phyloP scores from a whole-genome alignment of 2,329 filamentous ascomycete genomes.

The Penicillium sclerotigenum region DNA sequence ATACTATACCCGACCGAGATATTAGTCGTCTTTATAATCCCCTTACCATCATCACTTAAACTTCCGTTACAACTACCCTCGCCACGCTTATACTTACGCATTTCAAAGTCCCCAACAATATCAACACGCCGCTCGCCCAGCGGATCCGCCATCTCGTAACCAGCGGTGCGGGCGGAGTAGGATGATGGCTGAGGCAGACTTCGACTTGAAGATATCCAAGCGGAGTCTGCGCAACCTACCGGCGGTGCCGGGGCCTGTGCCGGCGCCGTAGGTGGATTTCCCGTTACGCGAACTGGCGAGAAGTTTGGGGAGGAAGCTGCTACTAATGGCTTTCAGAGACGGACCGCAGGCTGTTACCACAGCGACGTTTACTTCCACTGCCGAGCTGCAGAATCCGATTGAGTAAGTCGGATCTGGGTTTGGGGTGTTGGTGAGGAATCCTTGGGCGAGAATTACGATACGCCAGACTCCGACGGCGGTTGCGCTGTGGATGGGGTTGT shows the following conservation, averaged over 20 bases:
- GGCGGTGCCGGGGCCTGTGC: constrained; percentile 1
- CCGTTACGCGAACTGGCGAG: constrained; percentile 18
- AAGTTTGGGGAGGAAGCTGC: constrained; percentile 16
- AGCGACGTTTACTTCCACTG: constrained; percentile 31
- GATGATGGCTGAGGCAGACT: constrained; percentile 2
- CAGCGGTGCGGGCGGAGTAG: constrained; percentile 9
- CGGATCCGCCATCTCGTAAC: constrained; percentile 22
- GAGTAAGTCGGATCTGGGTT: constrained; percentile 22
- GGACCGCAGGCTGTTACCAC: constrained; percentile 31
- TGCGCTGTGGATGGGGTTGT: constrained; percentile 15
- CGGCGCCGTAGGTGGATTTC: constrained; percentile 10
- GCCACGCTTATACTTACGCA: constrained; percentile 19
- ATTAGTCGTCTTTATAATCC: constrained; percentile 22
- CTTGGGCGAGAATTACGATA: constrained; percentile 25
- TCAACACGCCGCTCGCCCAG: constrained; percentile 3
- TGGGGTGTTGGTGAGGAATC: constrained; percentile 9
- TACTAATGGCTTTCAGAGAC: constrained; percentile 25
- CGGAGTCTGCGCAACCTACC: constrained; percentile 6
- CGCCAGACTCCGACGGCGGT: constrained; percentile 31
- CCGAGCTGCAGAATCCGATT: constrained; percentile 30
- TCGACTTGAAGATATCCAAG: constrained; percentile 4
- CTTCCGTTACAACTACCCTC: constrained; percentile 11
- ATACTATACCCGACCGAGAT: constrained; percentile 19
- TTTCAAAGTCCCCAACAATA: constrained; percentile 11
- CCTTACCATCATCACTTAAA: constrained; percentile 14